Percentiles rank a stretch among this genome's conserved stretches.
Conservation (phyloP, 345 rosid species). For the Citrus reticulata region DNA sequence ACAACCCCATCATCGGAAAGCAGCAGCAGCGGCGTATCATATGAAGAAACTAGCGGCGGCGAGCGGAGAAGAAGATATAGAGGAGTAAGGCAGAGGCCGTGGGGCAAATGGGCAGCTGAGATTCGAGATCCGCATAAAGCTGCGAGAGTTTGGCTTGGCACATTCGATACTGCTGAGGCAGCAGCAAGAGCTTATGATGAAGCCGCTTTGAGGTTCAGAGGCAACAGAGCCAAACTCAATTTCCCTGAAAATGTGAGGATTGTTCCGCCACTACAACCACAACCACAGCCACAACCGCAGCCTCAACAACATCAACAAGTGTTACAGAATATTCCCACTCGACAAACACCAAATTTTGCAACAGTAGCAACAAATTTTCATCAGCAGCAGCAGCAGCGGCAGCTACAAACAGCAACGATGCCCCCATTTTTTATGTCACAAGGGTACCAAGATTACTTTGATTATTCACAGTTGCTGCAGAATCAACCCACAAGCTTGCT, state of each 20-base stretch:
- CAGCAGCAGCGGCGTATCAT: slow-evolving; percentile 14
- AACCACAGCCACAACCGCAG: neutral
- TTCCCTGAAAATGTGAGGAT: slow-evolving; percentile 63
- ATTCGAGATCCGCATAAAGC: slow-evolving; percentile 86
- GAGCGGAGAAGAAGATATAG: slow-evolving; percentile 64
- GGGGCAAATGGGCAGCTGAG: slow-evolving; percentile 97
- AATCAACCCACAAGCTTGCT: slow-evolving; percentile 27
- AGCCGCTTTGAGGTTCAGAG: slow-evolving; percentile 83
- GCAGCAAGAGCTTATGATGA: slow-evolving; percentile 92
- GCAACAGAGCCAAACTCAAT: slow-evolving; percentile 79
- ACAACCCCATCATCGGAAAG: slow-evolving; percentile 6
- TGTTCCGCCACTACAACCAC: slow-evolving; percentile 18
- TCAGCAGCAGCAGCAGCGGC: neutral
- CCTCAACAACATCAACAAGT: neutral
- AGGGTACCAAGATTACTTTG: slow-evolving; percentile 36
- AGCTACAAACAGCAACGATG: neutral
- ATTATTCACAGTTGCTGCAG: slow-evolving; percentile 49
- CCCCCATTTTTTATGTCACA: slow-evolving; percentile 23
- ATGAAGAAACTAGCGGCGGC: slow-evolving; percentile 27
- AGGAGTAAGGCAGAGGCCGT: slow-evolving; percentile 85
- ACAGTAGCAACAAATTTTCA: slow-evolving; percentile 1
- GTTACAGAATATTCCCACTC: slow-evolving; percentile 17
- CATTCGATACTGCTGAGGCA: slow-evolving; percentile 78
- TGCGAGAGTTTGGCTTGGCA: slow-evolving; percentile 84
- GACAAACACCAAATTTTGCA: slow-evolving; percentile 13